Conservation (phyloP, 768 basidiomycete species). For the Mycena crocata region DNA sequence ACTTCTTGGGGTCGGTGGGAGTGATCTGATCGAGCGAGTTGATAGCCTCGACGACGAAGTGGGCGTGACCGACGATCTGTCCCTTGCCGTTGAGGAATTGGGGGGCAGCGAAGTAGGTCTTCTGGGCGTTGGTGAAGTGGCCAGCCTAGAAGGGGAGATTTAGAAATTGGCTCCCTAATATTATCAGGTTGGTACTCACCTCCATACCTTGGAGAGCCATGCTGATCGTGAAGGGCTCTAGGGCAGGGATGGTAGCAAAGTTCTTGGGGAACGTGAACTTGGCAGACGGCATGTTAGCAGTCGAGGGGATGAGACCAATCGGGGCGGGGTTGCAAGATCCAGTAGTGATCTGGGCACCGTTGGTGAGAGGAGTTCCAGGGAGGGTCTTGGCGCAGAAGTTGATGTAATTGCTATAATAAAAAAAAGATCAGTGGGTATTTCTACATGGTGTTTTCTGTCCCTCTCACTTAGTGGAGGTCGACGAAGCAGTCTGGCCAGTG, state of each 20-base stretch:
- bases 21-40: background rate
- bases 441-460: too few species aligned
- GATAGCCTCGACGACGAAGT: constrained; percentile 52
- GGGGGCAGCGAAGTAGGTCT: constrained; percentile 63
- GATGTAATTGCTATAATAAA: constrained; percentile 24
- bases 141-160: constrained; percentile 49
- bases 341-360: constrained; percentile 61
- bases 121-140: constrained; percentile 62
- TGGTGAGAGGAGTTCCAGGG: constrained; percentile 59
- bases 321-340: constrained; percentile 71
- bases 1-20: constrained; percentile 44
- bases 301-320: constrained; percentile 65
- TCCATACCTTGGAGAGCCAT: constrained; percentile 1
- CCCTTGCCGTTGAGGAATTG: constrained; percentile 58
- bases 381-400: constrained; percentile 10
- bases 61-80: constrained; percentile 64
- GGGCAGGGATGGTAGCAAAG: constrained; percentile 11
- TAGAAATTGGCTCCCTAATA: too few species aligned
- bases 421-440: too few species aligned
- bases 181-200: background rate
- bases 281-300: constrained; percentile 59
- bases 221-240: constrained; percentile 1
- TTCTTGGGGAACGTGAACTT: constrained; percentile 49
- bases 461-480: background rate
- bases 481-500: constrained; percentile 15